Evolutionary conservation across 352 stramenopile species (phyloP).

Genomic region (Pythium phragmiticola): DNA sequence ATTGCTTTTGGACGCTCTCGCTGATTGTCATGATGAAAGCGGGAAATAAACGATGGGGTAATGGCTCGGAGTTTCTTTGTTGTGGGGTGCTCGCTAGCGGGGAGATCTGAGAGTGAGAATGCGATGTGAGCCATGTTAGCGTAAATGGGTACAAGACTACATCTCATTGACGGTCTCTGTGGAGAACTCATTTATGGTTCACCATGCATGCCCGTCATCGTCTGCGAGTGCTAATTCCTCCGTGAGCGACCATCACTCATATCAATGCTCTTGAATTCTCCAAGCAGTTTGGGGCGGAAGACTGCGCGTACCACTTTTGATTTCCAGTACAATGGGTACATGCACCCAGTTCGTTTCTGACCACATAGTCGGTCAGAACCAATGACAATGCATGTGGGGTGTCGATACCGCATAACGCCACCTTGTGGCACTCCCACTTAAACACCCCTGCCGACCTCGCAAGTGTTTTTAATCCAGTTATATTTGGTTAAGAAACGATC

Average conservation of each 20-base stretch:
- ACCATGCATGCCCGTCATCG: too few species aligned
- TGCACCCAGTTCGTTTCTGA: not conserved
- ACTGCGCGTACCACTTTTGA: not conserved
- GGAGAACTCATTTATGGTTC: not conserved
- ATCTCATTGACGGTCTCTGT: not conserved
- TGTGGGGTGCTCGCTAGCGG: not conserved
- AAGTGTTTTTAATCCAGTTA: too few species aligned
- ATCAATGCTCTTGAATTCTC: not conserved
- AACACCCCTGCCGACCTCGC: too few species aligned
- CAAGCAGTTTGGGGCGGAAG: not conserved
- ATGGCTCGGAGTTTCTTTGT: not conserved
- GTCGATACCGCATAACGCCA: not conserved
- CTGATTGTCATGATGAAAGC: constrained; percentile 8
- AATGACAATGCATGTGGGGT: not conserved
- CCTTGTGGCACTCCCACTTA: too few species aligned
- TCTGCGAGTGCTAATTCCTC: too few species aligned
- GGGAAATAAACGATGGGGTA: not conserved
- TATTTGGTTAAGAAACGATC: too few species aligned
- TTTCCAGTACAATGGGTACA: not conserved
- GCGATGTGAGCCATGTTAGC: not conserved
- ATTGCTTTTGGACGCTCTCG: constrained; percentile 8
- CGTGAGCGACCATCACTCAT: not conserved
- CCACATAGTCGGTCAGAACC: not conserved
- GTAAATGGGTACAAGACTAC: not conserved
- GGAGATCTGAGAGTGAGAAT: not conserved